phyloP scores from a whole-genome alignment of 345 rosid species.

The Salix suchowensis region DNA sequence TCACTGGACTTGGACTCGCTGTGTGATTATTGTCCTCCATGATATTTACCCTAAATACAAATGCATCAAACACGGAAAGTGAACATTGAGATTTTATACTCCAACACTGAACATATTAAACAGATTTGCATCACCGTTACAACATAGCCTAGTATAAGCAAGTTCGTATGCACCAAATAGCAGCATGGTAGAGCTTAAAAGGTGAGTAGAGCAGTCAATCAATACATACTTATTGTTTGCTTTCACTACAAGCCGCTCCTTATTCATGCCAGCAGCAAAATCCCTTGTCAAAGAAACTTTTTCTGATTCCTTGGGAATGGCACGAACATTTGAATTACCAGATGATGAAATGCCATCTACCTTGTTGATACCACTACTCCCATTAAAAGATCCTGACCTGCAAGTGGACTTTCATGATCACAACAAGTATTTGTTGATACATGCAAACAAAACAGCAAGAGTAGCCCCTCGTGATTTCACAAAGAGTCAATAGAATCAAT shows the following conservation, averaged over 20 bases:
- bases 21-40: slow-evolving; percentile 32
- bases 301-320: slow-evolving; percentile 34
- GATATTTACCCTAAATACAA: slow-evolving; percentile 33
- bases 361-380: slow-evolving; percentile 30
- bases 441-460: not conserved
- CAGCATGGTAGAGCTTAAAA: not conserved
- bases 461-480: not conserved
- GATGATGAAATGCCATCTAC: slow-evolving; percentile 27
- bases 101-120: not conserved
- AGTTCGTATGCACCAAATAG: not conserved
- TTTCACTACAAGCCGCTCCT: slow-evolving; percentile 39
- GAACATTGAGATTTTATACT: not conserved
- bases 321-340: slow-evolving; percentile 27
- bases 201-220: not conserved
- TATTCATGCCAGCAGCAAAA: slow-evolving; percentile 28
- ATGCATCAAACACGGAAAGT: not conserved
- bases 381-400: slow-evolving; percentile 42
- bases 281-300: slow-evolving; percentile 43
- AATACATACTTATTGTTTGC: slow-evolving; percentile 42
- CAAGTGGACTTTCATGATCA: slow-evolving; percentile 9
- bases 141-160: not conserved
- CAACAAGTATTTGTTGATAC: not conserved
- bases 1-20: slow-evolving; percentile 26
- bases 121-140: not conserved
- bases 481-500: not conserved